Evolutionary conservation across 2,329 filamentous ascomycete species (phyloP), one percentile per base, ranked within the genome.

Genomic region (Fusarium sp.): DNA sequence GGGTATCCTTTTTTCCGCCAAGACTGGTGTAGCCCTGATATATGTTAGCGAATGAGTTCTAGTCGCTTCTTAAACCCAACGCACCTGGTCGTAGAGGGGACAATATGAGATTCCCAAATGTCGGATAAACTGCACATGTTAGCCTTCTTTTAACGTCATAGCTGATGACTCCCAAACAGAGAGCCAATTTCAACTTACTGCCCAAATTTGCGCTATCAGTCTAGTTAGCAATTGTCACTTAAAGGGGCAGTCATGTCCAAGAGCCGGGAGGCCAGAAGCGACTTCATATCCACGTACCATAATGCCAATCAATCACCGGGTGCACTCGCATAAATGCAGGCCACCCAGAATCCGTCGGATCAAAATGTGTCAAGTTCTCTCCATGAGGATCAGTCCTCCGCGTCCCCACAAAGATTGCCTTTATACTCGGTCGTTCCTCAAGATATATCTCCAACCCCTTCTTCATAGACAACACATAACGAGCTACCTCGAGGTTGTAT

Each of bases 251-350:
- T n/a, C 33, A 29, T 31, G 10, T 31, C 24, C 27, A 52, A 31
- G 10, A 48, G 2, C 24, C 9, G n/a, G 16, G 6, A n/a, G 6
- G 16, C 16, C 27, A 24, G 7, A 9, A 52, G 20, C 18, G 31
- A 2, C 20, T 9, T 33, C 20, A 13, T 37, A n/a, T 37, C 10
- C 6, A 52, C 71, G 8, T 72, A 74, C 72, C 81, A 69, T 73
- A 98, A 82, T 97, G 94, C 97, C 97, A 99, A 83, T 99, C 97
- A 80, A 99, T 95, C 11, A 99, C 94, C 0, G 97, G 96, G 83
- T 99, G 95, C 69, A 98, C 88, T 68, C 97, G 91, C 92, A 98
- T 95, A 80, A 98, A 98, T 50, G 88, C 85, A 39, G 97, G 97
- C 97, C 97, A 99, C 3, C 93, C 95, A 39, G 89, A 86, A 83